Evolutionary conservation across 2,329 filamentous ascomycete genomes (phyloP).

Genomic region (Fusarium duplospermum): DNA sequence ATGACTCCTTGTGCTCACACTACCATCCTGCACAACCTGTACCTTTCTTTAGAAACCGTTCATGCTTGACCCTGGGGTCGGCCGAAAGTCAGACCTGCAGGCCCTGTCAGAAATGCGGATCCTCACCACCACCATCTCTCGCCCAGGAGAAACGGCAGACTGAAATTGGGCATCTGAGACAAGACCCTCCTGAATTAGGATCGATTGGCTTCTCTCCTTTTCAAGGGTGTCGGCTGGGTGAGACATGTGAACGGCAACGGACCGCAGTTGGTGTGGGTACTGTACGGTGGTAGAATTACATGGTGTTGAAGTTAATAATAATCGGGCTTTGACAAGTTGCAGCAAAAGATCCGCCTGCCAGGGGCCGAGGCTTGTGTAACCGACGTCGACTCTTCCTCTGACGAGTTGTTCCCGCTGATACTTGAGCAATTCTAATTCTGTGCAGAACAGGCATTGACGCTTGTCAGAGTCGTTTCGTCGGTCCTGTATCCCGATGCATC

Average conservation of each 20-base stretch:
- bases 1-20: conserved; percentile 29
- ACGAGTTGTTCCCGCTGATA: not conserved
- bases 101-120: conserved; percentile 13
- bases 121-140: conserved; percentile 2
- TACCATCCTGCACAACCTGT: not conserved
- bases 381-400: not conserved
- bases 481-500: conserved; percentile 2
- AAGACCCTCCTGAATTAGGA: conserved; percentile 20
- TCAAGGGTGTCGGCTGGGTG: conserved; percentile 23
- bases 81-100: conserved; percentile 14
- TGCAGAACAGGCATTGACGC: not conserved
- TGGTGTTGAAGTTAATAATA: conserved; percentile 14
- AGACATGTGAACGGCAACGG: conserved; percentile 38
- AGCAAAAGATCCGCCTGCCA: not conserved
- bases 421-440: not conserved
- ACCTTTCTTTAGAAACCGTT: conserved; percentile 11
- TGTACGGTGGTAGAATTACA: conserved; percentile 16
- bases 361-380: not conserved
- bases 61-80: conserved; percentile 5
- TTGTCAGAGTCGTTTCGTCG: not conserved
- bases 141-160: conserved; percentile 2
- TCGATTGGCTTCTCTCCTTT: conserved; percentile 16
- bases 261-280: conserved; percentile 27
- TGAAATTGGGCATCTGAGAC: conserved; percentile 35
- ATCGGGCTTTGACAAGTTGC: not conserved